Percentiles rank a stretch among this genome's conserved stretches.
Evolutionary conservation across 331 rosid genomes (phyloP).

Genomic region (Quercus tomentella): DNA sequence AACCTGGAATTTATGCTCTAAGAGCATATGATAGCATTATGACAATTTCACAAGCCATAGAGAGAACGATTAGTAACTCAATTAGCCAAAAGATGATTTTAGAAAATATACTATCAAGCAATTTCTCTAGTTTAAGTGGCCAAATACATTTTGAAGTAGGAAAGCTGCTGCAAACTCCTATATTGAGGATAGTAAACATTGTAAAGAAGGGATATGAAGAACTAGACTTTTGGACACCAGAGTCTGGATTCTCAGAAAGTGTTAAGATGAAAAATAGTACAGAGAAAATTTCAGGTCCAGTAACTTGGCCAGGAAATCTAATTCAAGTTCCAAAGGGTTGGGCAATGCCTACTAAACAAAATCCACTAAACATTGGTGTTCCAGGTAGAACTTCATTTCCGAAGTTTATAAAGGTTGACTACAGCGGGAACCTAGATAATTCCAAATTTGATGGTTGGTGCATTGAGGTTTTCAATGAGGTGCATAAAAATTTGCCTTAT

Average conservation of each 20-base stretch:
- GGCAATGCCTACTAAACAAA: conserved; percentile 19
- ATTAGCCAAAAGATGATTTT: conserved; percentile 16
- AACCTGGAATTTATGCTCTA: conserved; percentile 56
- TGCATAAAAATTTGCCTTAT: conserved; percentile 23
- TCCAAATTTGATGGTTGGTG: conserved; percentile 23
- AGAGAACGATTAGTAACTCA: conserved; percentile 1
- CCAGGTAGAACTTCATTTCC: conserved; percentile 20
- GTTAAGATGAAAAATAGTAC: neutral
- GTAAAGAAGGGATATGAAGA: conserved; percentile 34
- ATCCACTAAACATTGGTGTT: conserved; percentile 27
- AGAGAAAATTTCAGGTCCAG: conserved; percentile 2
- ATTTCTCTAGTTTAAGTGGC: conserved; percentile 28
- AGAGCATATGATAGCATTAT: conserved; percentile 56
- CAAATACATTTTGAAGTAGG: conserved; percentile 24
- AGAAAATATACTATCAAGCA: conserved; percentile 18
- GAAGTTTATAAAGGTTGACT: conserved; percentile 22
- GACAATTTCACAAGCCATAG: conserved; percentile 30
- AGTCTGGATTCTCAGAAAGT: neutral
- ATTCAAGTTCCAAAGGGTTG: conserved; percentile 49
- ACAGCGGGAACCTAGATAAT: neutral
- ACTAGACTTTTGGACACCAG: conserved; percentile 36
- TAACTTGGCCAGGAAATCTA: conserved; percentile 67
- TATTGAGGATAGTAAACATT: conserved; percentile 45
- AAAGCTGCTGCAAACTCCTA: conserved; percentile 24
- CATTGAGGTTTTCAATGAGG: conserved; percentile 29